Percentiles rank a stretch among this genome's conserved stretches.
Conservation (phyloP, 2,329 filamentous ascomycete species). For the Eutypa lata region DNA sequence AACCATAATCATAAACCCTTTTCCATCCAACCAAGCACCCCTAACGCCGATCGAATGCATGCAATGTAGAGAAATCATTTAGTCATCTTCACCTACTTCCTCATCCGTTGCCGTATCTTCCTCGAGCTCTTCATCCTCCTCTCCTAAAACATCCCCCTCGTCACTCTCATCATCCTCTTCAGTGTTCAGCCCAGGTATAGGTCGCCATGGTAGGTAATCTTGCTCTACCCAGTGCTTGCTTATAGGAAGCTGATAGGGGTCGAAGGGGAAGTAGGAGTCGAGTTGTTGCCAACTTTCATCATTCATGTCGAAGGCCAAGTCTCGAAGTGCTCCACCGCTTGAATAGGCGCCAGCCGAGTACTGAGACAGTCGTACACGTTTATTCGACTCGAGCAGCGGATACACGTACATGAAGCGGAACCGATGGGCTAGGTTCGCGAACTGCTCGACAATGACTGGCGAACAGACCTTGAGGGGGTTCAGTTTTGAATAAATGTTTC, state of each 20-base stretch:
- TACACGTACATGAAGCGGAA: constrained; percentile 88
- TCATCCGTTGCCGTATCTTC: constrained; percentile 52
- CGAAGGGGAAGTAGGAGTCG: constrained; percentile 95
- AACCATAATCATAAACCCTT: constrained; percentile 14
- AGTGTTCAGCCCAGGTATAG: constrained; percentile 65
- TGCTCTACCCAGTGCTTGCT: constrained; percentile 85
- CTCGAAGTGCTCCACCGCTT: constrained; percentile 52
- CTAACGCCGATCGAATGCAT: constrained; percentile 19
- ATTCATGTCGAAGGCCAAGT: constrained; percentile 49
- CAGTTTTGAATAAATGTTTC: constrained; percentile 80
- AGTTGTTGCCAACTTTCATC: constrained; percentile 81
- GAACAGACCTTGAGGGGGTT: constrained; percentile 96
- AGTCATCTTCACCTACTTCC: constrained; percentile 40
- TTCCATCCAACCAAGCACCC: constrained; percentile 3
- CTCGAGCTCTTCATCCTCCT: constrained; percentile 41
- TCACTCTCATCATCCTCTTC: constrained; percentile 54
- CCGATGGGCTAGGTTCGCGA: constrained; percentile 82
- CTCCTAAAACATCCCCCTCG: constrained; percentile 46
- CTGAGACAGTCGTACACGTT: constrained; percentile 76
- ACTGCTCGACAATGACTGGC: constrained; percentile 84
- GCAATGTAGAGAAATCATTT: constrained; percentile 14
- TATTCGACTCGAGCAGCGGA: constrained; percentile 85
- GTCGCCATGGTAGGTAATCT: constrained; percentile 79
- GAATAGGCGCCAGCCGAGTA: constrained; percentile 58
- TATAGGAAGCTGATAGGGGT: constrained; percentile 86